Conservation (phyloP, 441 rosid genomes). For the Melianthus villosus region DNA sequence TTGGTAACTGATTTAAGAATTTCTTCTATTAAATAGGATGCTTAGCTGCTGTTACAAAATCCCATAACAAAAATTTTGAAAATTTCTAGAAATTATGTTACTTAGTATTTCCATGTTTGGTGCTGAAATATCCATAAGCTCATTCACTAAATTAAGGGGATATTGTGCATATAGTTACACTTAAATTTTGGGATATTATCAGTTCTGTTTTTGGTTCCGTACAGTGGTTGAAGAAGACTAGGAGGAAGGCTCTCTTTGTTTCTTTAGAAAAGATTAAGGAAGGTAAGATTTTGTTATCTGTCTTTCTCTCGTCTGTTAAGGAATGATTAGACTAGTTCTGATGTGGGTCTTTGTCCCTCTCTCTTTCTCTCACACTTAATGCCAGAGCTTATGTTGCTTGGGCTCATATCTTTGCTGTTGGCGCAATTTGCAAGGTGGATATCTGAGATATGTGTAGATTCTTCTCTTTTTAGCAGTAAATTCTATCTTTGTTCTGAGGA, state of each 20-base stretch:
- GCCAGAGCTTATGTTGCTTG: constrained; percentile 93
- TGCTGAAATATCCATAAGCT: too few species aligned
- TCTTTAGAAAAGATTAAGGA: constrained; percentile 85
- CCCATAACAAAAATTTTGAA: too few species aligned
- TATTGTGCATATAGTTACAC: too few species aligned
- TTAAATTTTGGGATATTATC: neutral
- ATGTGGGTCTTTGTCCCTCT: neutral
- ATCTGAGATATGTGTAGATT: constrained; percentile 74
- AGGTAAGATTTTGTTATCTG: constrained; percentile 29
- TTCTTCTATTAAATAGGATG: too few species aligned
- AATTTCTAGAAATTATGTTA: too few species aligned
- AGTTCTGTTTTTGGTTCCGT: constrained; percentile 7
- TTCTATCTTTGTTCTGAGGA: constrained; percentile 66
- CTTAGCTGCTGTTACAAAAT: too few species aligned
- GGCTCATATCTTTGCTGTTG: constrained; percentile 75
- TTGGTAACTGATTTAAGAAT: too few species aligned
- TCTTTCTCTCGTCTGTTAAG: neutral
- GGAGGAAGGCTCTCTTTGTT: constrained; percentile 69
- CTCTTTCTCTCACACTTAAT: constrained; percentile 5
- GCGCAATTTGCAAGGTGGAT: constrained; percentile 87
- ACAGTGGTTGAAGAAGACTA: constrained; percentile 80
- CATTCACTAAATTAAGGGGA: too few species aligned
- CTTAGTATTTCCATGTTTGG: too few species aligned
- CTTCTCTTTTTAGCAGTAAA: constrained; percentile 71
- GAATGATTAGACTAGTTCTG: too few species aligned